phyloP scores from a whole-genome alignment of 179 eudicot species.

The Heliamphora ciliata region DNA sequence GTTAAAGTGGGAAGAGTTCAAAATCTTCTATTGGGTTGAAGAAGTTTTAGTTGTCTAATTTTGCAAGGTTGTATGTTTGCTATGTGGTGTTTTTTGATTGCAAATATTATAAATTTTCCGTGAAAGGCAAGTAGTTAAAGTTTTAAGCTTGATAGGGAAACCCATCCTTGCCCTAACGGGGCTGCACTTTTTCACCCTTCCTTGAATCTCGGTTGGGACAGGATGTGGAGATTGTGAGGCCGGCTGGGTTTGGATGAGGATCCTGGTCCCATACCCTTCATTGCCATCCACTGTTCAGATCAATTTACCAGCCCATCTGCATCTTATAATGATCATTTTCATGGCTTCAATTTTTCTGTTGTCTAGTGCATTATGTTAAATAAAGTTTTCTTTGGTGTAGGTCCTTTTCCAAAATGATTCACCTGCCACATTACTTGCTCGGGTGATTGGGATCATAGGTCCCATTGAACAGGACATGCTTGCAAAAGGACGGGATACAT shows the following conservation, averaged over 20 bases:
- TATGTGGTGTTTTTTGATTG: background rate
- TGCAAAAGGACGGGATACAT: constrained; percentile 88
- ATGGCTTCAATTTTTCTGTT: background rate
- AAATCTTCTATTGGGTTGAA: background rate
- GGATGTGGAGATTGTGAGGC: no score
- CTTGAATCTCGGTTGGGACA: no score
- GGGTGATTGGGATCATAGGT: constrained; percentile 87
- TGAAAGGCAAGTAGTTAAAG: no score
- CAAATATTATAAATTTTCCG: no score
- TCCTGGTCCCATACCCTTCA: background rate
- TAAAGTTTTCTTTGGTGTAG: constrained; percentile 29
- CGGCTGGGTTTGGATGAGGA: background rate
- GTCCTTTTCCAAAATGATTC: constrained; percentile 99
- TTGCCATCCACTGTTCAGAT: background rate
- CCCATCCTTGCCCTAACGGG: background rate
- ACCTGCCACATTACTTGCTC: constrained; percentile 90
- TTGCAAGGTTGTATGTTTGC: background rate
- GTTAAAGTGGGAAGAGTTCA: background rate
- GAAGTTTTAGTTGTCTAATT: background rate
- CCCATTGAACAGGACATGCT: constrained; percentile 81
- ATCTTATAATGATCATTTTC: background rate
- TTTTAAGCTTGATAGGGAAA: no score
- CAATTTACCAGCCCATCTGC: background rate
- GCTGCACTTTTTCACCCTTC: background rate
- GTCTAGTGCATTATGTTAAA: background rate